Evolutionary conservation across 2,329 filamentous ascomycete species (phyloP).

Genomic region (Geoglossum cookeanum): DNA sequence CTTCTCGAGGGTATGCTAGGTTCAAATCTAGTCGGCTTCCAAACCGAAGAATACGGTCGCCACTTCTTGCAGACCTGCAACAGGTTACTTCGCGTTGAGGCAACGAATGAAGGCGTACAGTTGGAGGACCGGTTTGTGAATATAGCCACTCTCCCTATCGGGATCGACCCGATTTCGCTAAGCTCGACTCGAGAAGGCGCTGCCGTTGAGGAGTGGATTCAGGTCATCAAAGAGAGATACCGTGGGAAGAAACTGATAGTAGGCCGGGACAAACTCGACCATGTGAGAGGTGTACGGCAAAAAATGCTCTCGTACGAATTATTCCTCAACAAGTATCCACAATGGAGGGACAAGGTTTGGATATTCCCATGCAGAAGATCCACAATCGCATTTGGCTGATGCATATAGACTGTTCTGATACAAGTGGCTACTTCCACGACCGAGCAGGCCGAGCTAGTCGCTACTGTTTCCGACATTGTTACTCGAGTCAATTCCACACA

Average conservation of each 20-base stretch:
- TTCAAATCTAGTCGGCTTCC: constrained; percentile 81
- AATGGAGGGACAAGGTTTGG: constrained; percentile 55
- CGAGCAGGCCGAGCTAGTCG: constrained; percentile 73
- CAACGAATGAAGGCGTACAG: constrained; percentile 71
- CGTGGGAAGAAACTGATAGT: constrained; percentile 80
- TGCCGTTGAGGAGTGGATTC: constrained; percentile 61
- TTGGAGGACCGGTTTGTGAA: constrained; percentile 88
- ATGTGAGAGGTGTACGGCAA: constrained; percentile 78
- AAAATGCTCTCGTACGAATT: constrained; percentile 85
- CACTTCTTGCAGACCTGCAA: constrained; percentile 95
- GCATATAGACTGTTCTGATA: constrained; percentile 56
- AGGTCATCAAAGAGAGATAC: constrained; percentile 66
- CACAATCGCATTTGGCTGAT: neutral
- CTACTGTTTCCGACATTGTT: constrained; percentile 81
- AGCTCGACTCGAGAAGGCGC: constrained; percentile 48
- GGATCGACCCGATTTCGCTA: constrained; percentile 69
- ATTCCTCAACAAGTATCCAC: constrained; percentile 82
- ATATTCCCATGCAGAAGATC: neutral
- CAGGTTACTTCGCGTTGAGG: constrained; percentile 74
- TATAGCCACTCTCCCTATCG: constrained; percentile 68
- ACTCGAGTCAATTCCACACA: constrained; percentile 83
- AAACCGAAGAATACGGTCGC: constrained; percentile 79
- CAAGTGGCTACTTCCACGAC: constrained; percentile 85
- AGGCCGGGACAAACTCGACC: constrained; percentile 82
- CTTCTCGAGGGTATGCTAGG: constrained; percentile 84